phyloP scores from a whole-genome alignment of 2,329 filamentous ascomycete genomes.

The Ambrosiella beaveri region DNA sequence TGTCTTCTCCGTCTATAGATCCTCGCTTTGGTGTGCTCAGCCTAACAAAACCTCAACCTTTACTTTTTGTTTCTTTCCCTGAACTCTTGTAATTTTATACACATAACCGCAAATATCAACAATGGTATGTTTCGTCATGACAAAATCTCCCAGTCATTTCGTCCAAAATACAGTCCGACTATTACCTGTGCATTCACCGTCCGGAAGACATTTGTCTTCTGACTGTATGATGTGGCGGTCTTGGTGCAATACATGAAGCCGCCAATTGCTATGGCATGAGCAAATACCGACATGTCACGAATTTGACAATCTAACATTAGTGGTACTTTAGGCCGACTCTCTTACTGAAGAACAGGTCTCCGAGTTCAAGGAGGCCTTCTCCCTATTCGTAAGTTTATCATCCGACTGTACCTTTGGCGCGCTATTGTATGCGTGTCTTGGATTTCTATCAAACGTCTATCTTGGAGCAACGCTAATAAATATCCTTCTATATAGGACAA shows the following conservation, averaged over 20 bases:
- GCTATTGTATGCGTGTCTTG: not conserved
- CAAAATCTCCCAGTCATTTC: not conserved
- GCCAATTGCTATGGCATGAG: not conserved
- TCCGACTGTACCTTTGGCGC: not conserved
- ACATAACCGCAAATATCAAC: slow-evolving; percentile 1
- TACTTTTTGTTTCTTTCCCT: slow-evolving; percentile 4
- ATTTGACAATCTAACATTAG: not conserved
- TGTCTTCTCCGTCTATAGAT: not conserved
- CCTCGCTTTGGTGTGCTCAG: not conserved
- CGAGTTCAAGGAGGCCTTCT: slow-evolving; percentile 99
- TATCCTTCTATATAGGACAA: slow-evolving; percentile 45
- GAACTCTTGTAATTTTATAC: not conserved
- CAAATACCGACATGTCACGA: not conserved
- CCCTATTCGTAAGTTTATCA: slow-evolving; percentile 72
- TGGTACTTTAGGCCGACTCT: slow-evolving; percentile 62
- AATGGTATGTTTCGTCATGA: slow-evolving; percentile 10
- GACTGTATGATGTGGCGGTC: not conserved
- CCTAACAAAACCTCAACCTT: slow-evolving; percentile 8
- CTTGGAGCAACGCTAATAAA: slow-evolving; percentile 15
- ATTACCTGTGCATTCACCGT: not conserved
- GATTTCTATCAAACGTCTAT: not conserved
- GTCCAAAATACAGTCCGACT: not conserved
- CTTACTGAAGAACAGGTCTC: slow-evolving; percentile 99
- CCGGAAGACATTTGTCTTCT: not conserved
- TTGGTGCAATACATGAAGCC: not conserved